phyloP scores from a whole-genome alignment of 768 basidiomycete genomes.

The Saitozyma sp. region DNA sequence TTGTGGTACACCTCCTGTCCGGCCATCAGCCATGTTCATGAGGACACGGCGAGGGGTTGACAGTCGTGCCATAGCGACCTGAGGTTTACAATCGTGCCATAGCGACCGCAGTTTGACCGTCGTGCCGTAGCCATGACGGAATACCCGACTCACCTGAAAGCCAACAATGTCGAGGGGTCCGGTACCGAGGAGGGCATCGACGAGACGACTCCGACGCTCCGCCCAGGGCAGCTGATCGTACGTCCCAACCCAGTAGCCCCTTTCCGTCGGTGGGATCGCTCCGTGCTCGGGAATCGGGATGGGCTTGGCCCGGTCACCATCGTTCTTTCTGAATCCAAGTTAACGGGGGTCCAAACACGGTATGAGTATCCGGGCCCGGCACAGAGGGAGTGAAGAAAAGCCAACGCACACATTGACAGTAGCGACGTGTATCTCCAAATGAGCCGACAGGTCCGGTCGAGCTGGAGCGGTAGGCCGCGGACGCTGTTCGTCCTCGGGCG shows the following conservation, averaged over 20 bases:
- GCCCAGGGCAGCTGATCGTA: constrained; percentile 40
- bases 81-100: neutral
- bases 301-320: constrained; percentile 17
- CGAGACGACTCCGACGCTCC: constrained; percentile 34
- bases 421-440: too few relatives aligned
- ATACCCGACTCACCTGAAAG: constrained; percentile 35
- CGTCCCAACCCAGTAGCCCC: constrained; percentile 6
- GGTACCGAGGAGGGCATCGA: constrained; percentile 34
- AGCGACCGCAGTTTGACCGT: neutral
- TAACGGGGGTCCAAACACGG: too few relatives aligned
- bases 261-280: constrained; percentile 16
- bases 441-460: too few relatives aligned
- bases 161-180: constrained; percentile 40
- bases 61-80: neutral
- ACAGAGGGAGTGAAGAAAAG: too few relatives aligned
- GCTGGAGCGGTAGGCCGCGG: too few relatives aligned
- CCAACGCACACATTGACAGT: too few relatives aligned
- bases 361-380: too few relatives aligned
- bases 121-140: neutral
- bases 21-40: neutral
- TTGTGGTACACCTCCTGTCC: constrained; percentile 57
- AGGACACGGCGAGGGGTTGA: neutral
- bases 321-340: constrained; percentile 17
- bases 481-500: too few relatives aligned
- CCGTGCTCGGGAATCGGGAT: constrained; percentile 32